Conservation (phyloP, 2,329 filamentous ascomycete genomes). For the Cladobotryum mycophilum region DNA sequence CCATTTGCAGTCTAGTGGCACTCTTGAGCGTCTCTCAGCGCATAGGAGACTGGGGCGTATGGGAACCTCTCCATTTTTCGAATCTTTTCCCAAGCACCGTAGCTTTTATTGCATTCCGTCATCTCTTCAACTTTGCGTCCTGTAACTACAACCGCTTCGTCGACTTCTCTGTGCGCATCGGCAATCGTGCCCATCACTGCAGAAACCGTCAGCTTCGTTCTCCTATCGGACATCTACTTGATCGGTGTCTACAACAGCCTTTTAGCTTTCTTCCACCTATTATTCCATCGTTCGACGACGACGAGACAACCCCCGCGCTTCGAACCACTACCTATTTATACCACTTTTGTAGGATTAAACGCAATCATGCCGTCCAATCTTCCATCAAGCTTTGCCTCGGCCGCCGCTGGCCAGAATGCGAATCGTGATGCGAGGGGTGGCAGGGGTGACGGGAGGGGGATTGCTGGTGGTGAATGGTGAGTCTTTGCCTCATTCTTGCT, state of each 20-base stretch:
- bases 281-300: neutral
- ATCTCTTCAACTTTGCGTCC: constrained; percentile 13
- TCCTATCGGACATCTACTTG: constrained; percentile 1
- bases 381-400: constrained; percentile 78
- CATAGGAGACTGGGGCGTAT: constrained; percentile 14
- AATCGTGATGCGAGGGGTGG: constrained; percentile 54
- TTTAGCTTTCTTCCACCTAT: neutral
- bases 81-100: constrained; percentile 21
- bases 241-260: constrained; percentile 5
- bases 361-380: constrained; percentile 63
- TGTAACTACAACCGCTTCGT: constrained; percentile 10
- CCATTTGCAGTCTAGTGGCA: constrained; percentile 16
- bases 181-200: constrained; percentile 1
- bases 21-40: constrained; percentile 9
- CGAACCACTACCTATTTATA: neutral
- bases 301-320: constrained; percentile 10
- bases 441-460: constrained; percentile 50
- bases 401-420: constrained; percentile 67
- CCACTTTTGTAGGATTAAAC: neutral
- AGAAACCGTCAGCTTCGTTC: constrained; percentile 3
- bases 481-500: constrained; percentile 27
- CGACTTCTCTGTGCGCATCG: constrained; percentile 7
- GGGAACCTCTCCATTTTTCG: constrained; percentile 24
- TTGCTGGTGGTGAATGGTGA: constrained; percentile 66
- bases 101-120: constrained; percentile 13